phyloP scores from a whole-genome alignment of 2,329 filamentous ascomycete genomes.

The Fusarium transvaalense region DNA sequence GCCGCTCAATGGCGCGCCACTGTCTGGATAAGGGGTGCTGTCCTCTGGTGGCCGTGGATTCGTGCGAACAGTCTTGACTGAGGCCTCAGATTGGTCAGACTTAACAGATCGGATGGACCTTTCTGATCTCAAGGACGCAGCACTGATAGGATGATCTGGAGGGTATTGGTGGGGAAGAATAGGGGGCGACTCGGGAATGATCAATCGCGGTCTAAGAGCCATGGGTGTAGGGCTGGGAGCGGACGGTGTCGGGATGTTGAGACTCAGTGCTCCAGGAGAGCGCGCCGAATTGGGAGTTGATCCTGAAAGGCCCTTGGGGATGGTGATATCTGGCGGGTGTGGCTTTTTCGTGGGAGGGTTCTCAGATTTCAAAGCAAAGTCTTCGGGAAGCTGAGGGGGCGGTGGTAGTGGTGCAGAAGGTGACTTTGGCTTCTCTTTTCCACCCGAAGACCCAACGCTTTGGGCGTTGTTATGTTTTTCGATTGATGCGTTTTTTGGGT shows the following conservation, averaged over 20 bases:
- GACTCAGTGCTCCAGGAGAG: conserved; percentile 1
- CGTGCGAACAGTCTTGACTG: conserved; percentile 41
- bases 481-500: neutral
- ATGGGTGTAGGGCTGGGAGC: conserved; percentile 52
- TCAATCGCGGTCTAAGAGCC: conserved; percentile 47
- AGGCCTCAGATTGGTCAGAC: conserved; percentile 43
- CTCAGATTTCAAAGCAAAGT: neutral
- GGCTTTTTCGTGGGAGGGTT: neutral
- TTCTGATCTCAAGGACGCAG: conserved; percentile 40
- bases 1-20: conserved; percentile 35
- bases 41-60: conserved; percentile 50
- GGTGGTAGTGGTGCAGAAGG: conserved; percentile 1
- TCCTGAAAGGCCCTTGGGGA: neutral
- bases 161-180: conserved; percentile 17
- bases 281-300: neutral
- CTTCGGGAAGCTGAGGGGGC: conserved; percentile 9
- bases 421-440: neutral
- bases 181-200: conserved; percentile 44
- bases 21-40: conserved; percentile 50
- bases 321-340: neutral
- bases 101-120: conserved; percentile 39
- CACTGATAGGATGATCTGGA: conserved; percentile 24
- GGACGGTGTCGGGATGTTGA: conserved; percentile 50
- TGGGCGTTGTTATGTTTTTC: neutral
- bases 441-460: neutral